These are phyloP conservation scores for Neovahlkampfia damariscottae DNA, from an alignment of 78 protist species.

Conservation along the genomic window DNA sequence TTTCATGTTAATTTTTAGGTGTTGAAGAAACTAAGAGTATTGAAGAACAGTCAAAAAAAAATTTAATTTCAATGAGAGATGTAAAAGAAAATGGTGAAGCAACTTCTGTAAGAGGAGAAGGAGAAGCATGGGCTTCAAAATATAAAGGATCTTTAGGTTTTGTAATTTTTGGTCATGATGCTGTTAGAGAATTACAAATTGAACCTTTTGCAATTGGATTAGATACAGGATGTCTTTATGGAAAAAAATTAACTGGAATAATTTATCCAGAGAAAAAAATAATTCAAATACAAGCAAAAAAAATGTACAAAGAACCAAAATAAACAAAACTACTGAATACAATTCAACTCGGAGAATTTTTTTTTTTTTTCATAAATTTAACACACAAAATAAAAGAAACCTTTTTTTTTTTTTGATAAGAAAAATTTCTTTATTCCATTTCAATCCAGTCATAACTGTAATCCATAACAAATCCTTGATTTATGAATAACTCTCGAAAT, in stretches of 20 bases:
- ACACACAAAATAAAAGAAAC: no score
- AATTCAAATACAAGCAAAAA: no score
- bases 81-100: neutral
- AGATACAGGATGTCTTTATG: slow-evolving; percentile 14
- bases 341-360: no score
- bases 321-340: no score
- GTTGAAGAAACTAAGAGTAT: neutral
- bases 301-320: no score
- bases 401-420: no score
- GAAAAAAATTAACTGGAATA: neutral
- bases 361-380: no score
- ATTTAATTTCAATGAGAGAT: no score
- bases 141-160: neutral
- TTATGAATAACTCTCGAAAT: slow-evolving; percentile 39
- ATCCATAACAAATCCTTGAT: slow-evolving; percentile 41
- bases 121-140: neutral
- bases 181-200: slow-evolving; percentile 1
- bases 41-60: no score
- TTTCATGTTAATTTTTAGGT: no score
- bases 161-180: slow-evolving; percentile 16
- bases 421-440: no score
- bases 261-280: neutral
- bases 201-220: neutral
- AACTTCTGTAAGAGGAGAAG: neutral
- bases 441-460: slow-evolving; percentile 52